Evolutionary conservation across 73 alveolate genomes (phyloP).

Genomic region (Stentor coeruleus): DNA sequence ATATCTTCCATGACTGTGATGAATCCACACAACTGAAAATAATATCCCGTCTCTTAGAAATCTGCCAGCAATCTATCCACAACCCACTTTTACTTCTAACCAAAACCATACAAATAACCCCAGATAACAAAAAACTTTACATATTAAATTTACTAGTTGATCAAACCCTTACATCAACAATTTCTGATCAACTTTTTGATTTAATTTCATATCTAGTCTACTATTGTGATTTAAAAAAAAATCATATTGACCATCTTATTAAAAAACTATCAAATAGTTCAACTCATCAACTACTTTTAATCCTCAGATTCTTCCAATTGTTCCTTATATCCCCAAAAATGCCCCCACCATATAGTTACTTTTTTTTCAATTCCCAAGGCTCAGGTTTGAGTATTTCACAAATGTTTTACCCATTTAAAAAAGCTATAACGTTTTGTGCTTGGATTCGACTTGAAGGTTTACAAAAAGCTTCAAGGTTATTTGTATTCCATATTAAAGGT

Average conservation of each 20-base stretch:
- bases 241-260: not conserved
- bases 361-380: conserved; percentile 5
- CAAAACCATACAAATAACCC: not conserved
- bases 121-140: not conserved
- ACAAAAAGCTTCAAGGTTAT: not conserved
- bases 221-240: not conserved
- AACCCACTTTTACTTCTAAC: not conserved
- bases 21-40: not conserved
- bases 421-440: not conserved
- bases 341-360: conserved; percentile 11
- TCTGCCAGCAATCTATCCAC: not conserved
- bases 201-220: not conserved
- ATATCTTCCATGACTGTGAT: not conserved
- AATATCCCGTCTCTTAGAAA: not conserved
- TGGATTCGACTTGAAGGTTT: not conserved
- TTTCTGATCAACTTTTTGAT: not conserved
- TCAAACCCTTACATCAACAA: not conserved
- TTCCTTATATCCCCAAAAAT: not conserved
- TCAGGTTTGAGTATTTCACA: not conserved
- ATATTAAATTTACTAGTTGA: not conserved
- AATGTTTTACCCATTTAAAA: not conserved
- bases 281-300: not conserved
- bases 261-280: not conserved
- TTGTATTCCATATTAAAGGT: not conserved
- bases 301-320: not conserved